Base-by-base conservation (phyloP, 1,284 basidiomycete species). In the Pyrrhoderma noxium region DNA sequence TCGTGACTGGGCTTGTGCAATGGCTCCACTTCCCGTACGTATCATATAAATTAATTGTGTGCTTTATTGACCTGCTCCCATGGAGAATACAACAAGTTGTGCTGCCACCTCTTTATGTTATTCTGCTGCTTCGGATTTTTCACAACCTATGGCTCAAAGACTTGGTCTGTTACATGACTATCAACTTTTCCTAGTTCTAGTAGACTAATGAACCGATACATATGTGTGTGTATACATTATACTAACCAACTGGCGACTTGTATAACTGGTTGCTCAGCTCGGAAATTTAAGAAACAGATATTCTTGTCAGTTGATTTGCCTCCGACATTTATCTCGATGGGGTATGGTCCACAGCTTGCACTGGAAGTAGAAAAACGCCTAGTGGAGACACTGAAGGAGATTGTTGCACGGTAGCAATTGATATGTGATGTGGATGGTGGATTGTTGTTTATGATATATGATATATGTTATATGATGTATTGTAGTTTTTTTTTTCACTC, bases 1-100 rank as follows among this genome's bases (percentile, higher is more conserved):
- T 56, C 75, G 70, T 52, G 89, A 93, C 59, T 93, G 89, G 89
- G 84, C 85, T 8, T 89, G 84, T 58, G 88, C 85, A 34, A 91
- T 92, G 87, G 88, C 89, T 9, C 61, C 70, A 11, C 60, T 62
- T 53, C 66, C 70, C 46, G 73, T 75, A 62, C 11, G 43, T 57
- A 58, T 48, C 57, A 25, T 14, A 39, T 5, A 31, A 31, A 31
- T 5, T 5, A 31, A 23, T 35, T n/a, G 34, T 47, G 8, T 25
- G 49, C 50, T 3, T 56, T 57, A 3, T 58, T 53, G 18, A 59
- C 58, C 19, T 48, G 8, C 21, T 45, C 37, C 56, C 54, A 27
- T 36, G 27, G 60, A 74, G 68, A 37, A 59, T 62, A 70, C 65
- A 59, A 67, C 68, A 37, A 67, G 70, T 7, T 71, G 73, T 31